These are phyloP conservation scores for Tulasnella sp. DNA, from an alignment of 768 basidiomycete genomes.

Conservation along the genomic window DNA sequence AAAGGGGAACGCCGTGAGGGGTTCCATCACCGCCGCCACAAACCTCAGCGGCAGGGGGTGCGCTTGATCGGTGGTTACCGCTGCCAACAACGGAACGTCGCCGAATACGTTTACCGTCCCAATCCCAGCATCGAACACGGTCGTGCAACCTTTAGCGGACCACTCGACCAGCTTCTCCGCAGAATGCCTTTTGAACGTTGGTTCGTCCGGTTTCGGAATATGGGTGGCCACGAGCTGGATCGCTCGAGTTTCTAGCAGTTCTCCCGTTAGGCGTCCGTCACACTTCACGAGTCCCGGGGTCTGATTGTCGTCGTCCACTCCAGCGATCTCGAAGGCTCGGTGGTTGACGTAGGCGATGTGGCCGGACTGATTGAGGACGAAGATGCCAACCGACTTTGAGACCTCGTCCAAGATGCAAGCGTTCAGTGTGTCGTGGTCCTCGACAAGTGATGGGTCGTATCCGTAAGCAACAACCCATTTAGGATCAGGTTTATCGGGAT, in stretches of 20 bases:
- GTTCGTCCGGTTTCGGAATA: not conserved
- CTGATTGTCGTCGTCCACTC: not conserved
- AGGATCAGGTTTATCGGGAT: not conserved
- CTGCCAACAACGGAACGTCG: not conserved
- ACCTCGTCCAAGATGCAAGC: not conserved
- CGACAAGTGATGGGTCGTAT: constrained; percentile 21
- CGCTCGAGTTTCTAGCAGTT: not conserved
- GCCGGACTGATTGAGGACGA: constrained; percentile 22
- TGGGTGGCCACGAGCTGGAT: not conserved
- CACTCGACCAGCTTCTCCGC: not conserved
- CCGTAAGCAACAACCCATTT: constrained; percentile 19
- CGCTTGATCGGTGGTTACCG: not conserved
- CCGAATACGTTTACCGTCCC: not conserved
- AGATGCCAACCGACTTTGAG: not conserved
- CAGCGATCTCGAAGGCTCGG: not conserved
- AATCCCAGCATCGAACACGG: constrained; percentile 9
- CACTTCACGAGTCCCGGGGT: not conserved
- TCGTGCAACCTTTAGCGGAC: constrained; percentile 6
- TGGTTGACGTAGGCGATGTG: constrained; percentile 25
- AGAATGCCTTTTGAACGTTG: not conserved
- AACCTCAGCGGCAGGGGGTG: not conserved
- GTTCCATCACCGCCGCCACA: not conserved
- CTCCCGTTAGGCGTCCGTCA: not conserved
- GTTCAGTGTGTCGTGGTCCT: not conserved
- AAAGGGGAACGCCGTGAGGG: not conserved